A percentile compares a stretch with the other conserved stretches of the same genome.
Evolutionary conservation across 306 rosid species (phyloP).

Genomic region (Cyclanthera cordifolia): DNA sequence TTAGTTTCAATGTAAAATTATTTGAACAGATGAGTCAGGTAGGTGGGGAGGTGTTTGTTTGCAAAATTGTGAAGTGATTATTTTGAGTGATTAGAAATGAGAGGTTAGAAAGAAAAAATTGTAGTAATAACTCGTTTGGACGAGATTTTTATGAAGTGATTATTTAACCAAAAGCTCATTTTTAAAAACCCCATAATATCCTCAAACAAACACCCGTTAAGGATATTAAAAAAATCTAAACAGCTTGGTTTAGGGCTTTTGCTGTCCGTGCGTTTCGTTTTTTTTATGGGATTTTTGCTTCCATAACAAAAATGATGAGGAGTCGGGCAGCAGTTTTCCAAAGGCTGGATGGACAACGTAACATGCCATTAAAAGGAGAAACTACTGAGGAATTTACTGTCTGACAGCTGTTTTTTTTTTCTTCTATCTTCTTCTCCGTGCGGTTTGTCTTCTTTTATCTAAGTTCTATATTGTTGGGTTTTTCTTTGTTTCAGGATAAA

Average conservation of each 20-base stretch:
- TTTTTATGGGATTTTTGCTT: neutral
- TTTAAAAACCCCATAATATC: too few relatives aligned
- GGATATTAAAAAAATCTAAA: too few relatives aligned
- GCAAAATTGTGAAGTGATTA: too few relatives aligned
- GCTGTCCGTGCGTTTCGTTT: neutral
- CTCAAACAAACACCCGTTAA: too few relatives aligned
- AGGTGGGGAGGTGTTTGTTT: too few relatives aligned
- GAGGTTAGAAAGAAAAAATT: too few relatives aligned
- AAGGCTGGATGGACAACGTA: neutral
- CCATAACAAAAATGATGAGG: neutral
- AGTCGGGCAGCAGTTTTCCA: neutral
- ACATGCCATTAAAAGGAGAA: neutral
- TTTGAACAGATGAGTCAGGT: too few relatives aligned
- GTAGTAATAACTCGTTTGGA: too few relatives aligned
- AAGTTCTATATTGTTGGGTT: neutral
- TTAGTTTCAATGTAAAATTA: too few relatives aligned
- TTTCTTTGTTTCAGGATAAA: conserved; percentile 48
- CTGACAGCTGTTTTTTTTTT: neutral
- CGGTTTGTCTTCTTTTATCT: neutral
- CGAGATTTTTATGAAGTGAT: too few relatives aligned
- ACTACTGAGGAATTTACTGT: neutral
- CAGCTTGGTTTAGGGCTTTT: neutral
- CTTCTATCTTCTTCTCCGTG: neutral
- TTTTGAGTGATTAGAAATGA: too few relatives aligned
- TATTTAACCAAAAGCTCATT: too few relatives aligned